Conservation (phyloP, 148 eudicot genomes). For the Camellia lanceoleosa region DNA sequence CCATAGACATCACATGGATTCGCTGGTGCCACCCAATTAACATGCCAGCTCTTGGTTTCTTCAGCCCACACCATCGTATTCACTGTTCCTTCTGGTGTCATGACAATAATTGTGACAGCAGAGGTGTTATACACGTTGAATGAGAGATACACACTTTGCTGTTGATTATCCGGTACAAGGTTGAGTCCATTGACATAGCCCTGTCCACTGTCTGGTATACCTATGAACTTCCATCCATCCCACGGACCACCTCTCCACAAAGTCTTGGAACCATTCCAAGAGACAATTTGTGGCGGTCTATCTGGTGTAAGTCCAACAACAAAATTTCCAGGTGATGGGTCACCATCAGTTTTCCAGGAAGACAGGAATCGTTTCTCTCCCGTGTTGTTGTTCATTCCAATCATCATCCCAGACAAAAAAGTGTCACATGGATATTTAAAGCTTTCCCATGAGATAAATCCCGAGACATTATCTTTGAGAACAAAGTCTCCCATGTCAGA, state of each 20-base stretch:
- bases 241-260: slow-evolving; percentile 18
- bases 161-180: background rate
- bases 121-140: background rate
- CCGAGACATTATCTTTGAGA: background rate
- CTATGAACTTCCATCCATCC: slow-evolving; percentile 10
- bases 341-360: background rate
- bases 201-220: background rate
- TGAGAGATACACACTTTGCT: background rate
- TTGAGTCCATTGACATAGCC: background rate
- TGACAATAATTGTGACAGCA: background rate
- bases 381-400: background rate
- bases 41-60: background rate
- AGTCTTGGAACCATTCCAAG: background rate
- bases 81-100: slow-evolving; percentile 4
- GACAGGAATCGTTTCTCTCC: background rate
- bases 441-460: slow-evolving; percentile 6
- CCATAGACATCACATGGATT: slow-evolving; percentile 4
- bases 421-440: slow-evolving; percentile 6
- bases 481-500: background rate
- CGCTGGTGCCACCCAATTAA: background rate
- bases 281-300: background rate
- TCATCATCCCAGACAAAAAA: background rate
- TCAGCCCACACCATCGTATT: background rate
- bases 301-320: background rate
- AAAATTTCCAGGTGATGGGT: slow-evolving; percentile 3